phyloP scores from a whole-genome alignment of 805 yeast species.

The Candida pini region DNA sequence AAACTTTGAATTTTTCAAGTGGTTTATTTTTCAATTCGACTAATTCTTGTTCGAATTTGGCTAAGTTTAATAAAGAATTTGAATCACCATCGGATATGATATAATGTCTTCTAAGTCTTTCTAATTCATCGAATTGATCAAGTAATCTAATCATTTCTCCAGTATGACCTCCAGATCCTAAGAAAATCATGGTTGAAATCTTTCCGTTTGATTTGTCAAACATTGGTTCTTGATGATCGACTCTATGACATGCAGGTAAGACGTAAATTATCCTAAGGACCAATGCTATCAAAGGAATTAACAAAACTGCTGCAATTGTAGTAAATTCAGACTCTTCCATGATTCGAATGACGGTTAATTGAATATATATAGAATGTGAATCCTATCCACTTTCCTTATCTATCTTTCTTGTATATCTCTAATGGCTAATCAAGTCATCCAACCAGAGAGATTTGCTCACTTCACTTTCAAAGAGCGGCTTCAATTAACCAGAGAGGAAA shows the following conservation, averaged over 20 bases:
- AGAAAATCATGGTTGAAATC: slow-evolving; percentile 44
- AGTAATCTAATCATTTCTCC: slow-evolving; percentile 88
- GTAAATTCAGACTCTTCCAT: slow-evolving; percentile 23
- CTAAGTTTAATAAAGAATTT: slow-evolving; percentile 37
- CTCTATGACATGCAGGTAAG: slow-evolving; percentile 18
- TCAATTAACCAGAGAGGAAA: background rate
- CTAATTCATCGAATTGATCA: slow-evolving; percentile 27
- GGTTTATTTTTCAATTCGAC: slow-evolving; percentile 3
- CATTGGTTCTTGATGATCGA: background rate
- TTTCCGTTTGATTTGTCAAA: background rate
- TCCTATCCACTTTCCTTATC: background rate
- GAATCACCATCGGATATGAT: slow-evolving; percentile 40
- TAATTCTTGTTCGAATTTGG: slow-evolving; percentile 34
- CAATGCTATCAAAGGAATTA: slow-evolving; percentile 4
- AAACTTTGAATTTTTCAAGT: slow-evolving; percentile 17
- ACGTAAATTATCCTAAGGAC: slow-evolving; percentile 15
- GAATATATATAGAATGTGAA: background rate
- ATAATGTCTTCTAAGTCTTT: slow-evolving; percentile 22
- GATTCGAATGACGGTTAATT: background rate
- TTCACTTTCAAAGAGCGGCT: background rate
- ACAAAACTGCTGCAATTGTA: slow-evolving; percentile 4
- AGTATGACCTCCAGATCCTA: slow-evolving; percentile 97
- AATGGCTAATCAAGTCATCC: background rate
- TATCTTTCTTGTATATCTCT: background rate
- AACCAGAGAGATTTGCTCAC: background rate